A percentile compares a stretch with the other conserved stretches of the same genome.
Conservation (phyloP, 2,329 filamentous ascomycete species). For the Arthrinium phaeospermum region DNA sequence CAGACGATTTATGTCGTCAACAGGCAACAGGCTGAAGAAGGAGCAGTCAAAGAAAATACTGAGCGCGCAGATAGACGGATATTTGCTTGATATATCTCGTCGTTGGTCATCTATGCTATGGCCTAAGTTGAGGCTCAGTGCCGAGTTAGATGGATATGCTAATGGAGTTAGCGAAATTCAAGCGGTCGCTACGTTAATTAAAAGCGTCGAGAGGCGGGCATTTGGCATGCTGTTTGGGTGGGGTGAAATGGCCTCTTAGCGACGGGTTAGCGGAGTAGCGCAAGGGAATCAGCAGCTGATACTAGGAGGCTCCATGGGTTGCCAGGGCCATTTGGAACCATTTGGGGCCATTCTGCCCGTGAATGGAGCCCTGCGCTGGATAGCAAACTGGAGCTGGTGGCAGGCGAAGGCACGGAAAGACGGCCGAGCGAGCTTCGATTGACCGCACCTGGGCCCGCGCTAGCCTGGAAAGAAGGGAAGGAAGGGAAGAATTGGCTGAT, state of each 20-base stretch:
- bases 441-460: not conserved
- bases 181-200: not conserved
- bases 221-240: not conserved
- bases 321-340: not conserved
- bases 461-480: not conserved
- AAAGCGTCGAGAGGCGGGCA: not conserved
- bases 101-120: not conserved
- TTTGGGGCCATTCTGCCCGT: not conserved
- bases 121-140: not conserved
- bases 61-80: not conserved
- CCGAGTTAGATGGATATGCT: not conserved
- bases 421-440: slow-evolving; percentile 2
- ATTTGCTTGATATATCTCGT: not conserved
- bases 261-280: not conserved
- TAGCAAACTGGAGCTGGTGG: not conserved
- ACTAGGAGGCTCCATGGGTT: not conserved
- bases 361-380: not conserved
- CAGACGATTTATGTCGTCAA: not conserved
- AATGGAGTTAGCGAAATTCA: not conserved
- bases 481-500: not conserved
- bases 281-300: not conserved
- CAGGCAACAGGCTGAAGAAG: not conserved
- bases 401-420: not conserved
- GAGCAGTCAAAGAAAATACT: not conserved
- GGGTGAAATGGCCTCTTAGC: not conserved